Evolutionary conservation across 257 asterid genomes (phyloP).

Genomic region (Eucommia ulmoides): DNA sequence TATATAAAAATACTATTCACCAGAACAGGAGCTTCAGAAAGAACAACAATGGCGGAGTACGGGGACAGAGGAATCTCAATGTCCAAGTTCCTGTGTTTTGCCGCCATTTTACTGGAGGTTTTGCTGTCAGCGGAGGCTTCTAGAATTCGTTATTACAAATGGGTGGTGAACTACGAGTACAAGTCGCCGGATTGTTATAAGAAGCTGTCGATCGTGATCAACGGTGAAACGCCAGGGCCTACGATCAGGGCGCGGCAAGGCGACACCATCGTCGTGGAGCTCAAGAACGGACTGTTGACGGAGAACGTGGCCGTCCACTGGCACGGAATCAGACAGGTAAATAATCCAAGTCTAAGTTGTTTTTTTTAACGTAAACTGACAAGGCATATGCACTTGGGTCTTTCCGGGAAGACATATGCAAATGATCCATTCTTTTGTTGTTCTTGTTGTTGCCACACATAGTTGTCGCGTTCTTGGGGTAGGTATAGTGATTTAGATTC

Average conservation of each 20-base stretch:
- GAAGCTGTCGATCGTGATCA: conserved; percentile 55
- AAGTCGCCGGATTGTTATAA: conserved; percentile 81
- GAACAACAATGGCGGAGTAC: background rate
- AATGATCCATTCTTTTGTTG: no score
- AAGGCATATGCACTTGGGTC: no score
- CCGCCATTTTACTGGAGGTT: background rate
- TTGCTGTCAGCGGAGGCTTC: conserved; percentile 24
- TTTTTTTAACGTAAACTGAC: no score
- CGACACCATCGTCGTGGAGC: conserved; percentile 72
- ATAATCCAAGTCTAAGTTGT: no score
- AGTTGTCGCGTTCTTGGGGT: no score
- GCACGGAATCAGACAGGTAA: conserved; percentile 98
- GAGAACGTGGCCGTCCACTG: conserved; percentile 85
- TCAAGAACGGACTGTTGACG: conserved; percentile 49
- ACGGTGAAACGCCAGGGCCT: conserved; percentile 84
- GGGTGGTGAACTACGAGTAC: conserved; percentile 72
- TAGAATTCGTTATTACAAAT: conserved; percentile 40
- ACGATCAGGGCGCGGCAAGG: conserved; percentile 64
- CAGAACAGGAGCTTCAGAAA: background rate
- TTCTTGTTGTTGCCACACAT: no score
- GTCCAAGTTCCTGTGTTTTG: background rate
- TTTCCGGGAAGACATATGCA: no score
- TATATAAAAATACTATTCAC: background rate
- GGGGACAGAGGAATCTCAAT: background rate
- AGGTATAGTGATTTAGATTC: no score